phyloP scores from a whole-genome alignment of 1,284 basidiomycete genomes.

The Volvariella volvacea region DNA sequence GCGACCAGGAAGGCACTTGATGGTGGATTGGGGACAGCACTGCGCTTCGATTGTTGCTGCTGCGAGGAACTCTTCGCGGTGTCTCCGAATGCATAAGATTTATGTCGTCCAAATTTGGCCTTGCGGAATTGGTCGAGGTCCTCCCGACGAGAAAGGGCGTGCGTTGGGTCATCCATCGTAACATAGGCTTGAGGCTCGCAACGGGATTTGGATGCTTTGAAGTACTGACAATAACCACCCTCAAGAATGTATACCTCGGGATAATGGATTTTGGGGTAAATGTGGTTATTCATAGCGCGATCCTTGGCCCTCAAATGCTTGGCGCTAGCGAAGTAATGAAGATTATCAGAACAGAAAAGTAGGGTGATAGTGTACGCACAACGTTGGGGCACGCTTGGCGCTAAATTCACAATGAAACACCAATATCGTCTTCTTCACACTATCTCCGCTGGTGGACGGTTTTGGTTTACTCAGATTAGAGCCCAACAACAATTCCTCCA shows the following conservation, averaged over 20 bases:
- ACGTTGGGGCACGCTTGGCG: conserved; percentile 90
- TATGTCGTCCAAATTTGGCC: conserved; percentile 78
- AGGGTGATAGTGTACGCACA: conserved; percentile 50
- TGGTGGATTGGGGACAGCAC: conserved; percentile 48
- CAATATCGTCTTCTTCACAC: conserved; percentile 72
- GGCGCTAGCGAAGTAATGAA: conserved; percentile 48
- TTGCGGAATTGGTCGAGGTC: conserved; percentile 92
- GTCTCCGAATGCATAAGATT: conserved; percentile 86
- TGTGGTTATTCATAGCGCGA: conserved; percentile 78
- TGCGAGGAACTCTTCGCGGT: conserved; percentile 20
- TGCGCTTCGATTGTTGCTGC: conserved; percentile 40
- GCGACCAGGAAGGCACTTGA: conserved; percentile 54
- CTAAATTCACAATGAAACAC: conserved; percentile 99
- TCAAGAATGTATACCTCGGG: conserved; percentile 97
- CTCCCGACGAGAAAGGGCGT: conserved; percentile 72
- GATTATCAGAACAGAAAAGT: conserved; percentile 2
- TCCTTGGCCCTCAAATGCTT: conserved; percentile 90
- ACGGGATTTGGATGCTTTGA: conserved; percentile 53
- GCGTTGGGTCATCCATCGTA: conserved; percentile 89
- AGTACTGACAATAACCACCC: conserved; percentile 93
- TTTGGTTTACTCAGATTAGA: conserved; percentile 51
- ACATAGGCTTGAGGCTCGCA: conserved; percentile 86
- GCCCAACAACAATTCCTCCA: conserved; percentile 79
- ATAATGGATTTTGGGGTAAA: conserved; percentile 92
- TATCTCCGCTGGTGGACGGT: conserved; percentile 79